Base-by-base conservation (phyloP, 2,329 filamentous ascomycete species). In the Colletotrichum tanaceti region DNA sequence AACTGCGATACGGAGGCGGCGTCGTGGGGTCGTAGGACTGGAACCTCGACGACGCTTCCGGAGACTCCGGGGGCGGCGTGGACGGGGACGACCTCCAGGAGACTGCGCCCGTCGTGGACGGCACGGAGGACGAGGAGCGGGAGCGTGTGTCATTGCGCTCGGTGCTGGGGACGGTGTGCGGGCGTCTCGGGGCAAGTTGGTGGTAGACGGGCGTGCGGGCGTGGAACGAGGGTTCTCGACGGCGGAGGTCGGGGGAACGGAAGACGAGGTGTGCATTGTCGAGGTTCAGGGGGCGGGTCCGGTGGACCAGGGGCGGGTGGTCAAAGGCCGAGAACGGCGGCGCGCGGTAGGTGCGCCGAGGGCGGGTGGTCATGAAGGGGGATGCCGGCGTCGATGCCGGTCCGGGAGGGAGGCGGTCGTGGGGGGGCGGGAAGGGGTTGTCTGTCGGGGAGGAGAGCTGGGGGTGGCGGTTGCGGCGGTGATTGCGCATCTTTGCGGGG, bases 381-480 rank as follows among this genome's bases (percentile, higher is more conserved):
- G 14, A 41, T 16, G n/a, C 16, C 5, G 10, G 7, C 5, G 43
- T 10, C 3, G 14, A 41, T 16, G 13, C 6, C 5, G 10, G 7
- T 52, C 5, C 28, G 49, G n/a, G 35, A 6, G 9, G 14, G n/a
- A 14, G 3, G 52, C n/a, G 14, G 5, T 5, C 9, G 4, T n/a
- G 41, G 18, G 20, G 22, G 3, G 53, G 35, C 10, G 22, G 35
- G 16, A 49, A 43, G 14, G 35, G 35, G 22, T 5, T 39, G 3
- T 22, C 16, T 1, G 13, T 13, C 2, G 65, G 43, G 18, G 62
- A 55, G 22, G 38, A 59, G 16, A 65, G 62, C 16, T 50, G 61
- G 11, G 24, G 49, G 20, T 65, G 65, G 28, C 65, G 62, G 50
- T 65, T 65, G 24, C 65, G 62, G n/a, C 55, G 61, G 38, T 65